phyloP scores from a whole-genome alignment of 176 grass and related monocot genomes.

The Rhynchospora pubera region DNA sequence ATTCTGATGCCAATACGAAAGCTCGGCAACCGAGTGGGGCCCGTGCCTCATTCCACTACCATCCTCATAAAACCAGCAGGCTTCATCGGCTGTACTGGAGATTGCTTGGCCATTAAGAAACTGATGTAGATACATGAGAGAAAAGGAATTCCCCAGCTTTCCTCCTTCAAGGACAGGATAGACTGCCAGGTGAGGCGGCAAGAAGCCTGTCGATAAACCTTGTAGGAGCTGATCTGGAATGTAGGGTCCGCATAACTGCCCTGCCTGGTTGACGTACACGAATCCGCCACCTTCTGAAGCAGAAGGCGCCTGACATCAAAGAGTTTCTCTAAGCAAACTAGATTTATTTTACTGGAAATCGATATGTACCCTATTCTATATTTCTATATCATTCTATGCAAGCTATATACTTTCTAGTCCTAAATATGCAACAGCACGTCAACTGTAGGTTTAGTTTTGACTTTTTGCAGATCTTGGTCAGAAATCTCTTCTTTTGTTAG shows the following conservation, averaged over 20 bases:
- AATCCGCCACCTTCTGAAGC: slow-evolving; percentile 35
- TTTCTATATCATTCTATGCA: too few species aligned
- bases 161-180: slow-evolving; percentile 68
- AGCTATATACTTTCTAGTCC: background rate
- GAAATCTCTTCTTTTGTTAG: background rate
- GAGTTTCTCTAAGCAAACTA: background rate
- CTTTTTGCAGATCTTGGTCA: background rate
- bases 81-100: slow-evolving; percentile 48
- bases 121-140: slow-evolving; percentile 59
- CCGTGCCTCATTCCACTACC: slow-evolving; percentile 57
- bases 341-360: background rate
- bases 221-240: slow-evolving; percentile 56
- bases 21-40: slow-evolving; percentile 80
- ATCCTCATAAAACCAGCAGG: slow-evolving; percentile 99
- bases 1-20: slow-evolving; percentile 93
- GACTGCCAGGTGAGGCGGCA: slow-evolving; percentile 60
- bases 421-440: background rate
- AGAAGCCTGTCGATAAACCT: slow-evolving; percentile 63
- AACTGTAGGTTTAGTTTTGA: background rate
- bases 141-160: slow-evolving; percentile 41
- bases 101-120: slow-evolving; percentile 33
- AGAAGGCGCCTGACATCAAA: background rate
- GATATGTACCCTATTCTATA: background rate
- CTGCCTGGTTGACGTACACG: slow-evolving; percentile 67
- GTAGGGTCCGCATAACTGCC: slow-evolving; percentile 90